Base-by-base conservation (phyloP, 176 grass and related monocot genomes). In the Carex pumila region DNA sequence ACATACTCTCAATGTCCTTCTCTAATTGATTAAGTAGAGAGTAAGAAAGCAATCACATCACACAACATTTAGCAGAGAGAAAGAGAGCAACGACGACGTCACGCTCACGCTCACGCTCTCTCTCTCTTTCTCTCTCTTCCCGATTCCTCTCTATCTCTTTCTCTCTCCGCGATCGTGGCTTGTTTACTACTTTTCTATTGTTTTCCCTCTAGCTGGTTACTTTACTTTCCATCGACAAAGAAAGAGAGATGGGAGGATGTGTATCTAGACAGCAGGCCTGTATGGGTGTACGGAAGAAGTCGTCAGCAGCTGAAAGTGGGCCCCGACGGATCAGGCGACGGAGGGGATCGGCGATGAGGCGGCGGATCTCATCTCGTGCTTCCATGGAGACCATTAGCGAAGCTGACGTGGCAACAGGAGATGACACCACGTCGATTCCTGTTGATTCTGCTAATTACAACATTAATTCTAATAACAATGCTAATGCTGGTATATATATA, bases 351-450 rank as follows among this genome's bases (percentile, higher is more conserved):
- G 54, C 71, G 11, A 79, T 47, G 30, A 50, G 81, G 69, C 66
- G 86, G 18, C 47, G 13, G 70, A 7, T 78, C 61, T 72, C 62
- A 4, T 78, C 72, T 21, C 82, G 78, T 47, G 80, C 90, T 29
- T 89, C 85, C 32, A 97, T 98, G 95, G 95, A 93, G 86, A 98
- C 92, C 78, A 98, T 98, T 79, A 86, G 84, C 71, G 96, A 98
- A 83, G 85, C 83, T 41, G 91, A 90, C 79, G 82, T 62, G 43
- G 29, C 72, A n/a, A 61, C 18, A 1, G 84, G 70, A 14, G 80
- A 71, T 12, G 89, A 4, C 64, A 89, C 92, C 79, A 86, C 70
- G 81, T 14, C 74, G 79, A 75, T 85, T 0, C 81, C 85, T 88
- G 85, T 84, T 81, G 92, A 94, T 54, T 86, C 92, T 63, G 85